Percentiles rank a stretch among this genome's conserved stretches.
phyloP scores from a whole-genome alignment of 192 early-diverging fungal genomes.

The Entrophospora sp. region DNA sequence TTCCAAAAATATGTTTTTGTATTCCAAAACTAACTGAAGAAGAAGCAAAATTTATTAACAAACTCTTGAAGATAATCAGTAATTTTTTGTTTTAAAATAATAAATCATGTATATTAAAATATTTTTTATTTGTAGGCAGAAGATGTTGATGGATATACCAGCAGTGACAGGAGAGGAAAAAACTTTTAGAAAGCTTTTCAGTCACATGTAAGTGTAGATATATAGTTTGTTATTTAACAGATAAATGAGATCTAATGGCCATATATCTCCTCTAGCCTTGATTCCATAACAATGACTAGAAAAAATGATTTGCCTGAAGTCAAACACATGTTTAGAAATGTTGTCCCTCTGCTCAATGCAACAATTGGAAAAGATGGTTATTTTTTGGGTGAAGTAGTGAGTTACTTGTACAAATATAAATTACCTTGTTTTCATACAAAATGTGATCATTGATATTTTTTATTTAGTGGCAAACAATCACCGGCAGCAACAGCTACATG shows the following conservation, averaged over 20 bases:
- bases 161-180: background rate
- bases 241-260: conserved; percentile 9
- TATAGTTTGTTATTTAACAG: conserved; percentile 4
- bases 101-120: conserved; percentile 3
- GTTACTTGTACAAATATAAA: conserved; percentile 15
- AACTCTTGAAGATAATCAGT: conserved; percentile 15
- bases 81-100: conserved; percentile 6
- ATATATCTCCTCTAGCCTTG: background rate
- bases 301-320: conserved; percentile 18
- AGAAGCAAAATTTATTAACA: conserved; percentile 7
- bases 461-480: conserved; percentile 22
- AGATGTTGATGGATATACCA: background rate
- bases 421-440: conserved; percentile 12
- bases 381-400: conserved; percentile 19
- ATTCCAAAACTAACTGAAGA: conserved; percentile 17
- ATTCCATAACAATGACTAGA: conserved; percentile 17
- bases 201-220: conserved; percentile 14
- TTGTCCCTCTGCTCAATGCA: conserved; percentile 9
- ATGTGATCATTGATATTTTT: background rate
- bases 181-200: conserved; percentile 15
- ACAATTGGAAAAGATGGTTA: conserved; percentile 6
- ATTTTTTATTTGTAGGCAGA: conserved; percentile 19
- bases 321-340: conserved; percentile 7
- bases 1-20: conserved; percentile 15
- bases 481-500: conserved; percentile 15